These are phyloP conservation scores for Mortierella hygrophila DNA, from an alignment of 192 early-diverging fungal species.

Conservation along the genomic window DNA sequence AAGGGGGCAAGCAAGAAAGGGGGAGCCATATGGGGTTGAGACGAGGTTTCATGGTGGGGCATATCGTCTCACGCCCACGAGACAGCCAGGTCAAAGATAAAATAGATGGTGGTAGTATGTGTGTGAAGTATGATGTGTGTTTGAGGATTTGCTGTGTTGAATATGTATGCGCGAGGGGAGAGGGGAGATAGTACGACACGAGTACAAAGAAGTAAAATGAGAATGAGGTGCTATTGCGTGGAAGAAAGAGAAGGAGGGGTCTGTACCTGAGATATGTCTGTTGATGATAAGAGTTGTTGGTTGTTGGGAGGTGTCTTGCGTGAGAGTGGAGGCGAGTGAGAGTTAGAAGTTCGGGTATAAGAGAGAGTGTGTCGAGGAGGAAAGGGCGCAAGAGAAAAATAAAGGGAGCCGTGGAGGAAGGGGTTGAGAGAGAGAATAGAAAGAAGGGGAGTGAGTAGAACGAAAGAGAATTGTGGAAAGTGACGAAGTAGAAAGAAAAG, in stretches of 20 bases:
- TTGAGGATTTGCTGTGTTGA: slow-evolving; percentile 2
- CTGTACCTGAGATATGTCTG: slow-evolving; percentile 9
- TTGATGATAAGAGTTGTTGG: neutral
- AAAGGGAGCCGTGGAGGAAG: neutral
- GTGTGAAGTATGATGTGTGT: neutral
- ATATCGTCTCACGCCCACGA: neutral
- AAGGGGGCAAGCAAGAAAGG: neutral
- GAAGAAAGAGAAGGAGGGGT: neutral
- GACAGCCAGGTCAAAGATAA: neutral
- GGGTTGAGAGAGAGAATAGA: neutral
- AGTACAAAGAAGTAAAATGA: neutral
- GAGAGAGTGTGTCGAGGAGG: neutral
- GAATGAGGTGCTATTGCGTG: neutral
- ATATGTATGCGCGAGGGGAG: neutral
- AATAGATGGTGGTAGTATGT: neutral
- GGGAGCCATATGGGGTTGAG: neutral
- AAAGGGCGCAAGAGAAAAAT: neutral
- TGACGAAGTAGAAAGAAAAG: neutral
- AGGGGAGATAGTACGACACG: slow-evolving; percentile 1
- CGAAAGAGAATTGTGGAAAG: too few relatives aligned
- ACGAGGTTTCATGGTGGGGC: neutral
- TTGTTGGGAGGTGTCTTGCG: neutral
- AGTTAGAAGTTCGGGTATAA: neutral
- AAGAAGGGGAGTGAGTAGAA: neutral
- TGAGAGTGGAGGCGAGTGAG: neutral